phyloP scores from a whole-genome alignment of 495 filamentous ascomycete species.

The Penicillium goetzii region DNA sequence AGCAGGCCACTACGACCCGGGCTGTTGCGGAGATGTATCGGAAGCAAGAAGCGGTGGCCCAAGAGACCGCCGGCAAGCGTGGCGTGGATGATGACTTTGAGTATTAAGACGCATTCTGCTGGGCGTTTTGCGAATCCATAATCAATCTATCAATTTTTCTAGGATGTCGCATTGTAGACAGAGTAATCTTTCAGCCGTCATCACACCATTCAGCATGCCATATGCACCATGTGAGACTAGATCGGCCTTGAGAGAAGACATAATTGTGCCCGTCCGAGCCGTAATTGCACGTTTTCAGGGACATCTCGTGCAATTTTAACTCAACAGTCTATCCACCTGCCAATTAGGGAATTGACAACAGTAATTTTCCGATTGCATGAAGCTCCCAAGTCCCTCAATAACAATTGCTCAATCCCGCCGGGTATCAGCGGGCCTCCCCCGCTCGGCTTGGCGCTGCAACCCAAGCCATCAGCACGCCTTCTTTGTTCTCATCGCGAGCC shows the following conservation, averaged over 20 bases:
- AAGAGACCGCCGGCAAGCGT: slow-evolving; percentile 66
- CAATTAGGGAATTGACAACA: not conserved
- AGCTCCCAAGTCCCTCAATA: not conserved
- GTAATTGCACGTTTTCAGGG: not conserved
- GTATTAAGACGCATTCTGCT: slow-evolving; percentile 59
- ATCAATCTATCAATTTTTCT: not conserved
- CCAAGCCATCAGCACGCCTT: slow-evolving; percentile 21
- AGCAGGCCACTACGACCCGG: slow-evolving; percentile 80
- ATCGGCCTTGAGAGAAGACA: not conserved
- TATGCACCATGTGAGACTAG: slow-evolving; percentile 15
- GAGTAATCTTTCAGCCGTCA: not conserved
- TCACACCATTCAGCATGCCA: slow-evolving; percentile 15
- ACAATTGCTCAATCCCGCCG: not conserved
- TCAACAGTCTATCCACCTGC: not conserved
- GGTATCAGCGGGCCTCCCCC: slow-evolving; percentile 20
- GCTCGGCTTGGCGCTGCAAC: slow-evolving; percentile 37
- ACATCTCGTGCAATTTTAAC: not conserved
- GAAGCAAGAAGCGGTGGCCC: slow-evolving; percentile 83
- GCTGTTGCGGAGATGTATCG: slow-evolving; percentile 96
- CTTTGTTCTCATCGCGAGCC: not conserved
- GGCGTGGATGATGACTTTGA: slow-evolving; percentile 98
- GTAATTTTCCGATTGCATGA: not conserved
- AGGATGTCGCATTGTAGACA: not conserved
- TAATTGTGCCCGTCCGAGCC: not conserved
- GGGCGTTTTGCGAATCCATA: slow-evolving; percentile 3